A percentile compares a stretch with the other conserved stretches of the same genome.
phyloP scores from a whole-genome alignment of 352 stramenopile species.

The Phytophthora fragariaefolia region DNA sequence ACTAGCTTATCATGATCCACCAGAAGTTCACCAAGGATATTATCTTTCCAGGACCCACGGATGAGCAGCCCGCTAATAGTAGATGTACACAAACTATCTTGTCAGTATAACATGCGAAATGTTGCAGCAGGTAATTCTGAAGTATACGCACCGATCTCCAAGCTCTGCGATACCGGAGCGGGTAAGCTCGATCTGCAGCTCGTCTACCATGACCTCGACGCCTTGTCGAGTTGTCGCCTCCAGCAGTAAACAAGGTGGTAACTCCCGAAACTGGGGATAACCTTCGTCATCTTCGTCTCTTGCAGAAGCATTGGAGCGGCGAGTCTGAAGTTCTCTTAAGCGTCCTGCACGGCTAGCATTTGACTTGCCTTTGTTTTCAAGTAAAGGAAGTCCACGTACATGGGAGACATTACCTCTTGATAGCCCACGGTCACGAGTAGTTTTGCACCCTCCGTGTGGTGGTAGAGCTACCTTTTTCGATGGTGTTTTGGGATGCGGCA shows the following conservation, averaged over 20 bases:
- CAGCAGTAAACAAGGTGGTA: slow-evolving; percentile 52
- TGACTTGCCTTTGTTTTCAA: slow-evolving; percentile 16
- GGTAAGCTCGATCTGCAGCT: slow-evolving; percentile 68
- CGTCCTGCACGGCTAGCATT: slow-evolving; percentile 29
- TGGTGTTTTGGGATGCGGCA: slow-evolving; percentile 44
- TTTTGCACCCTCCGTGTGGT: slow-evolving; percentile 18
- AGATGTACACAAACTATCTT: slow-evolving; percentile 5
- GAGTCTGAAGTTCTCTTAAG: slow-evolving; percentile 18
- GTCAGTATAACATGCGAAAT: neutral
- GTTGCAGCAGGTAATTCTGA: neutral
- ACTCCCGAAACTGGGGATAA: slow-evolving; percentile 37
- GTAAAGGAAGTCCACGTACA: slow-evolving; percentile 21
- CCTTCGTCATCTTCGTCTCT: slow-evolving; percentile 30
- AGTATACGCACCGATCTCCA: slow-evolving; percentile 55
- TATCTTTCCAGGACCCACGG: slow-evolving; percentile 49
- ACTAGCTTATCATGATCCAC: slow-evolving; percentile 45
- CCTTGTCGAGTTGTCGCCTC: slow-evolving; percentile 73
- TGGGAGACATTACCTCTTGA: slow-evolving; percentile 12
- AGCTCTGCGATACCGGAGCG: slow-evolving; percentile 20
- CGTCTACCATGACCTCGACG: slow-evolving; percentile 60
- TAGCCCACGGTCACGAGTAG: slow-evolving; percentile 12
- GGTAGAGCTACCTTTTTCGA: slow-evolving; percentile 15
- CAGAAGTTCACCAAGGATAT: slow-evolving; percentile 36
- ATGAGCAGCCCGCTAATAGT: slow-evolving; percentile 68
- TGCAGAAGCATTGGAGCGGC: neutral